Evolutionary conservation across 1,284 basidiomycete genomes (phyloP), one percentile per base, ranked within the genome.

Genomic region (Gymnopus androsaceus): DNA sequence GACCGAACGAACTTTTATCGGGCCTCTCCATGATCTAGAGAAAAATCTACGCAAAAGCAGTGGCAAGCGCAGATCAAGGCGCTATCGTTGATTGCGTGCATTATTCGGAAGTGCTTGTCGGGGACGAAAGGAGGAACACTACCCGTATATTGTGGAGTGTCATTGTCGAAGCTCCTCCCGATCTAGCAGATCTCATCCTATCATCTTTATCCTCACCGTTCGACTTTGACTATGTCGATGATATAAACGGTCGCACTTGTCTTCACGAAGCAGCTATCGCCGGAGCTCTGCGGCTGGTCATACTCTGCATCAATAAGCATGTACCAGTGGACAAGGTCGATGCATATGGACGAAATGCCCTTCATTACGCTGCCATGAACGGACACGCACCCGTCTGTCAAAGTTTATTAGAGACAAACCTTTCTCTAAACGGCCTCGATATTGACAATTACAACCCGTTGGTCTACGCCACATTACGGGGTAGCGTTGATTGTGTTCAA

Each of bases 361-460:
- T 99, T 49, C 96, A 98, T 72, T 99, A 99, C 71, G 94, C 94
- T 15, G 92, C 94, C 15, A 94, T 99, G 87, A 88, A 94, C 64
- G 95, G 95, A 1, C 90, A 95, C 69, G 79, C 85, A 1, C 75
- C 75, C 14, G 83, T 97, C 56, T 95, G 93, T 70, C 80, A 79
- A 47, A 85, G 81, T 61, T 82, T 99, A 33, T 76, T 99, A 57
- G 79, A 86, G 57, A 84, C 86, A 14, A 75, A 80, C 15, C 76
- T 92, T 7, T 78, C 85, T 31, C 80, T 92, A 1, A 81, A 87
- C 58, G 78, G 84, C 12, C 82, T 90, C 49, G 96, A 98, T 69
- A 84, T 91, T 74, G 97, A 99, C 70, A 97, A 95, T 62, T 97
- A 93, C 74, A 96, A 85, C 44, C 92, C 96, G 8, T 79, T 98